phyloP scores from a whole-genome alignment of 2,329 filamentous ascomycete species.

The Corynespora cassiicola region DNA sequence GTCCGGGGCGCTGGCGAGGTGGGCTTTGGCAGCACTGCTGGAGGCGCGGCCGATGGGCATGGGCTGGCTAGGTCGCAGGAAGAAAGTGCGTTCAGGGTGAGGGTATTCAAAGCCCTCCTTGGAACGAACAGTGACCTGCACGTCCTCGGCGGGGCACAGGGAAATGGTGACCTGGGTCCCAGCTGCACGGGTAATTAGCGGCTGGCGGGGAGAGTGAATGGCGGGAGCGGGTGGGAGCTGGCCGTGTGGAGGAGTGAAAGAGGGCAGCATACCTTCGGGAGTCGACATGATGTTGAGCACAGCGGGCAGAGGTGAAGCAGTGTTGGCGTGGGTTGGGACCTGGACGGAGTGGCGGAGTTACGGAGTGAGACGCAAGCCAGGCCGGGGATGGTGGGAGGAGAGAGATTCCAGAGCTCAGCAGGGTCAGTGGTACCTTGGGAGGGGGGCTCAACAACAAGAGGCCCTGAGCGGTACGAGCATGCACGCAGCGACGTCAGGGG shows the following conservation, averaged over 20 bases:
- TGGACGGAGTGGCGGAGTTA: background rate
- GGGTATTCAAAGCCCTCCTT: slow-evolving; percentile 50
- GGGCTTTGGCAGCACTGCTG: slow-evolving; percentile 46
- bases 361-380: background rate
- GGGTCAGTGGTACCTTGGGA: too few relatives aligned
- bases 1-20: slow-evolving; percentile 48
- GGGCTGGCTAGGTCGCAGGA: slow-evolving; percentile 27
- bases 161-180: background rate
- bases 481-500: too few relatives aligned
- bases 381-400: background rate
- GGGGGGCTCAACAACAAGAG: too few relatives aligned
- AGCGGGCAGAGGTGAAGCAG: background rate
- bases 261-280: slow-evolving; percentile 6
- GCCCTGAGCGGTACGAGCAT: too few relatives aligned
- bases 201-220: background rate
- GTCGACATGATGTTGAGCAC: slow-evolving; percentile 4
- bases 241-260: background rate
- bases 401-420: too few relatives aligned
- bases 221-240: background rate
- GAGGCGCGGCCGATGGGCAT: slow-evolving; percentile 53
- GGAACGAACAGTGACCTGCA: slow-evolving; percentile 39
- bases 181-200: background rate
- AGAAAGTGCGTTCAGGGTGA: slow-evolving; percentile 36
- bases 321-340: background rate
- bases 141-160: slow-evolving; percentile 20